Base-by-base conservation (phyloP, 768 basidiomycete species). In the Tricholoma flavovirens region DNA sequence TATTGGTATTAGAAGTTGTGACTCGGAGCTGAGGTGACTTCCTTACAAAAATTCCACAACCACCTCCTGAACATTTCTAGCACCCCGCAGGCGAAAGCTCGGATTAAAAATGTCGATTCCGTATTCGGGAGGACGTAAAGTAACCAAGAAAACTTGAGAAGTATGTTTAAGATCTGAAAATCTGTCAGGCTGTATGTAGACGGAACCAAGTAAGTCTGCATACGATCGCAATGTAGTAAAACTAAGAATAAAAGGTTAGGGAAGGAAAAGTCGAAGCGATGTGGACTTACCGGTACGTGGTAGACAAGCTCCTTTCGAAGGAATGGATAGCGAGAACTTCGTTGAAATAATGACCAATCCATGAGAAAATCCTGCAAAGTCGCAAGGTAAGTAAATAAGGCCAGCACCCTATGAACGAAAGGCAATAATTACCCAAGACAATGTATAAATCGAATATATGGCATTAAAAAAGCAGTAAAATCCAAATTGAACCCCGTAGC, bases 41-140 rank as follows among this genome's bases (percentile, higher is more conserved):
- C 5, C 88, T 63, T 57, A 93, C 90, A 88, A 65, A 95, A 88
- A 69, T 96, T 97, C 96, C 96, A 98, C 61, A 88, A 88, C 71
- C 83, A 83, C 53, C 96, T 78, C 42, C 96, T 74, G 5, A 91
- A 62, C 67, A 93, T 81, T 65, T 98, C 96, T 38, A 91, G 62
- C 50, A 87, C 60, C 2, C 77, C 92, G 11, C 73, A 79, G 45
- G 91, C 75, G 72, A 91, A 93, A 0, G 82, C 73, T 22, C 86
- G 80, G 24, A 87, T 45, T 5, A 2, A 58, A 78, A 75, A 54
- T 78, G 24, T 3, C 24, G 24, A 69, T 60, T 74, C 73, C 1
- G 79, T 79, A 1, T 64, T 24, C 26, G 59, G 59, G 3, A 89
- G 87, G 49, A 93, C 77, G 67, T 93, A 95, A 49, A 87, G 68